Conservation (phyloP, 495 filamentous ascomycete genomes). For the Tuber microsphaerosporum region DNA sequence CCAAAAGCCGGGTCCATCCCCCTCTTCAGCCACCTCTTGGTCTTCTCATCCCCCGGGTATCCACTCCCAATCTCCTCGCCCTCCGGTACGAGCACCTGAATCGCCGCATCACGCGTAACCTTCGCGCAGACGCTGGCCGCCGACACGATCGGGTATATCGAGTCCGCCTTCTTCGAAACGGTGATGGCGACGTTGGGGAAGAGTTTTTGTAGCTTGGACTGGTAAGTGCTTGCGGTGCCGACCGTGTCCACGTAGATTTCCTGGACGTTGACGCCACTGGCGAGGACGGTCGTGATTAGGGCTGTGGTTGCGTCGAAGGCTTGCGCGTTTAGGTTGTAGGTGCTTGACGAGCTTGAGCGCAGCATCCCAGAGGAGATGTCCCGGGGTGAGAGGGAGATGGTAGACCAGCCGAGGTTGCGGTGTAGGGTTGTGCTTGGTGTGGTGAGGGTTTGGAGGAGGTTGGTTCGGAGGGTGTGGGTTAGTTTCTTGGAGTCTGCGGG, state of each 20-base stretch:
- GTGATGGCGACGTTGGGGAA: constrained; percentile 77
- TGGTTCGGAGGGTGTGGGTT: constrained; percentile 24
- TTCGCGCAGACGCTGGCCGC: constrained; percentile 93
- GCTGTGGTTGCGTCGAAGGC: constrained; percentile 91
- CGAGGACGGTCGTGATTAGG: constrained; percentile 69
- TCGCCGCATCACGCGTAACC: constrained; percentile 81
- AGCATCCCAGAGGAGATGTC: constrained; percentile 47
- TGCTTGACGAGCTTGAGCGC: constrained; percentile 40
- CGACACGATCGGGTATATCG: constrained; percentile 83
- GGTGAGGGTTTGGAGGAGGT: constrained; percentile 21
- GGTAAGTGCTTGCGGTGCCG: constrained; percentile 72
- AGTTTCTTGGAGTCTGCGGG: constrained; percentile 40
- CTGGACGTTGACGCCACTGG: constrained; percentile 64
- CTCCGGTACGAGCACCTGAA: constrained; percentile 60
- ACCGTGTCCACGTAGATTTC: constrained; percentile 97
- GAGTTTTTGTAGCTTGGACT: constrained; percentile 69
- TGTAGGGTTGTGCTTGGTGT: constrained; percentile 18
- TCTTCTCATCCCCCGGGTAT: constrained; percentile 82
- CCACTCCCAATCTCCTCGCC: constrained; percentile 69
- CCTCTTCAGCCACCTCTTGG: constrained; percentile 67
- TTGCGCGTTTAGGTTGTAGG: constrained; percentile 95
- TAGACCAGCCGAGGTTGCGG: constrained; percentile 30
- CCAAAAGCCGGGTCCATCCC: constrained; percentile 93
- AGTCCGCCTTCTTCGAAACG: constrained; percentile 94
- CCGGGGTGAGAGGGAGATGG: constrained; percentile 21